Evolutionary conservation across 192 early-diverging fungal species (phyloP).

Genomic region (Backusella morwellensis): DNA sequence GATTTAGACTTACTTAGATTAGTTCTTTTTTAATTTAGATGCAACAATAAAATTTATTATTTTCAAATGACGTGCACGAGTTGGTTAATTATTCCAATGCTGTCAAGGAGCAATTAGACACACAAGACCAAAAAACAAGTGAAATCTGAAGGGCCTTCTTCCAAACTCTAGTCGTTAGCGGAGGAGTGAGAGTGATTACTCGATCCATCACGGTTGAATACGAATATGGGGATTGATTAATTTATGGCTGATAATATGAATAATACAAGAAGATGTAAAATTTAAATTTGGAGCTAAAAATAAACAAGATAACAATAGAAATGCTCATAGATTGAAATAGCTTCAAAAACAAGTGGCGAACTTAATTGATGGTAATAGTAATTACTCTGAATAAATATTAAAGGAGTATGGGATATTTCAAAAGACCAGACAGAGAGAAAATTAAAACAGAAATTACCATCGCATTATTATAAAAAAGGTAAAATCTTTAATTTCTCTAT

Average conservation of each 20-base stretch:
- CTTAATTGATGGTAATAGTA: slow-evolving; percentile 59
- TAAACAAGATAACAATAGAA: slow-evolving; percentile 61
- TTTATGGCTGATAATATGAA: slow-evolving; percentile 85
- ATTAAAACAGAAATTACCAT: slow-evolving; percentile 69
- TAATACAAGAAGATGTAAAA: slow-evolving; percentile 79
- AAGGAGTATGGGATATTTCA: slow-evolving; percentile 85
- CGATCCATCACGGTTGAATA: slow-evolving; percentile 9
- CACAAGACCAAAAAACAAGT: slow-evolving; percentile 92
- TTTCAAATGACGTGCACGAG: slow-evolving; percentile 74
- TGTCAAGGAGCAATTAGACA: slow-evolving; percentile 73
- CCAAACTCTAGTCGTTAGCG: slow-evolving; percentile 63
- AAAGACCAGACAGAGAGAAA: slow-evolving; percentile 73
- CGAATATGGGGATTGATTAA: slow-evolving; percentile 50
- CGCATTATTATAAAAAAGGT: slow-evolving; percentile 75
- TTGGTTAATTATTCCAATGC: slow-evolving; percentile 75
- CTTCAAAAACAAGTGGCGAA: slow-evolving; percentile 72
- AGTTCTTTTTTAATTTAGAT: slow-evolving; percentile 26
- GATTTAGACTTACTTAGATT: no score
- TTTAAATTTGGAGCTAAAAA: slow-evolving; percentile 71
- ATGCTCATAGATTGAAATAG: neutral
- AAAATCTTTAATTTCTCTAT: no score
- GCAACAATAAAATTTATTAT: slow-evolving; percentile 60
- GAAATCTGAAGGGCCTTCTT: slow-evolving; percentile 67
- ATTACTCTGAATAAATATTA: slow-evolving; percentile 70
- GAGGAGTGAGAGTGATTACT: slow-evolving; percentile 68